phyloP scores from a whole-genome alignment of 768 basidiomycete species.

The Leccinum longicurvipes region DNA sequence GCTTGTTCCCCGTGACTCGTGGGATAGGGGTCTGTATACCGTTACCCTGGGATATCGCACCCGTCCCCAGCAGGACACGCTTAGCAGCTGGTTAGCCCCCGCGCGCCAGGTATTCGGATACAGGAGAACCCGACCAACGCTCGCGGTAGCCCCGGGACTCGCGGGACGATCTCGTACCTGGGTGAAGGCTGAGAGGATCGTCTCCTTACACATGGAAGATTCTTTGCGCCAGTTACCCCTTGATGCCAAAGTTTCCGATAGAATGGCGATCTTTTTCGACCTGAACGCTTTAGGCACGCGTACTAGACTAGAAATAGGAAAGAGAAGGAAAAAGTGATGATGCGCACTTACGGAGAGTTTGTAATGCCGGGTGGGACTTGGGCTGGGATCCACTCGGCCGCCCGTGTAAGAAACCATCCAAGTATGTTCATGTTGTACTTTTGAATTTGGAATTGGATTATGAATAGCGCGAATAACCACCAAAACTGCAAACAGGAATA shows the following conservation, averaged over 20 bases:
- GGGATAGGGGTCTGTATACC: neutral
- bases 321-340: neutral
- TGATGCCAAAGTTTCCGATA: constrained; percentile 14
- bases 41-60: neutral
- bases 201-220: constrained; percentile 1
- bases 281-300: neutral
- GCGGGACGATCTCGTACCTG: constrained; percentile 12
- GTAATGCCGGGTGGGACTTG: neutral
- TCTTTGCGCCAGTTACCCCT: neutral
- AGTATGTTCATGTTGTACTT: neutral
- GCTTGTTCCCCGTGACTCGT: neutral
- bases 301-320: neutral
- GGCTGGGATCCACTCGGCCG: constrained; percentile 1
- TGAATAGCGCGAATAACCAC: neutral
- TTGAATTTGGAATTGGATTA: constrained; percentile 11
- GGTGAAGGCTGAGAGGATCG: neutral
- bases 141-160: neutral
- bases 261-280: constrained; percentile 2
- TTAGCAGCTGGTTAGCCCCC: neutral
- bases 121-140: neutral
- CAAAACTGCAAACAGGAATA: neutral
- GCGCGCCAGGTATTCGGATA: neutral
- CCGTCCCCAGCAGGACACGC: neutral
- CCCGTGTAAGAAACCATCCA: constrained; percentile 10
- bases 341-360: neutral